A percentile compares a stretch with the other conserved stretches of the same genome.
Evolutionary conservation across 2,329 filamentous ascomycete species (phyloP).

Genomic region (Immersiporthe knoxdaviesiana): DNA sequence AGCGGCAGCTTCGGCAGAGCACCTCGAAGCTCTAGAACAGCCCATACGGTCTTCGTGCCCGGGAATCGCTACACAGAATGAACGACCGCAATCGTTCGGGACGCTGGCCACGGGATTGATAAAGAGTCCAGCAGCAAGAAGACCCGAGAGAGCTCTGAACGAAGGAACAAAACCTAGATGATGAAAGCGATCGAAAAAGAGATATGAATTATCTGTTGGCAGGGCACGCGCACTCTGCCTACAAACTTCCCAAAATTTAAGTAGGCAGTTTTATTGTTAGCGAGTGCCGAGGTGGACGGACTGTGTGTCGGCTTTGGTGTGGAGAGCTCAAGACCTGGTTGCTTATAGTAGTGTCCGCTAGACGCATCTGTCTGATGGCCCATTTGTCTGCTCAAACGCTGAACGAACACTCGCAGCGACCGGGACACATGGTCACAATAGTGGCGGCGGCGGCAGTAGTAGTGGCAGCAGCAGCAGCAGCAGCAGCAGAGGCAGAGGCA

Average conservation of each 20-base stretch:
- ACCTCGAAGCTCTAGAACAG: not conserved
- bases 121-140: not conserved
- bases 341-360: not conserved
- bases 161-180: not conserved
- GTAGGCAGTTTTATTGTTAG: not conserved
- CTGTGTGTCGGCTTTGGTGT: not conserved
- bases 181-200: not conserved
- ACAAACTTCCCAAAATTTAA: no score
- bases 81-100: not conserved
- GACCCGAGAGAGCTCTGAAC: not conserved
- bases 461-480: not conserved
- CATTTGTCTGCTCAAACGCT: not conserved
- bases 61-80: not conserved
- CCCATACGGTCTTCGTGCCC: not conserved
- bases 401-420: not conserved
- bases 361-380: not conserved
- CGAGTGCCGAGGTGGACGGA: not conserved
- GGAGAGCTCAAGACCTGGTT: not conserved
- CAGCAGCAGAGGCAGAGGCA: not conserved
- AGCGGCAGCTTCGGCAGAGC: not conserved
- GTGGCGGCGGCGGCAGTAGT: not conserved
- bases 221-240: not conserved
- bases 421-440: not conserved
- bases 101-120: not conserved
- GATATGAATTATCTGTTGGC: constrained; percentile 3